Evolutionary conservation across 1,139 yeast genomes (phyloP).

Genomic region (Candida tetrigidarum): DNA sequence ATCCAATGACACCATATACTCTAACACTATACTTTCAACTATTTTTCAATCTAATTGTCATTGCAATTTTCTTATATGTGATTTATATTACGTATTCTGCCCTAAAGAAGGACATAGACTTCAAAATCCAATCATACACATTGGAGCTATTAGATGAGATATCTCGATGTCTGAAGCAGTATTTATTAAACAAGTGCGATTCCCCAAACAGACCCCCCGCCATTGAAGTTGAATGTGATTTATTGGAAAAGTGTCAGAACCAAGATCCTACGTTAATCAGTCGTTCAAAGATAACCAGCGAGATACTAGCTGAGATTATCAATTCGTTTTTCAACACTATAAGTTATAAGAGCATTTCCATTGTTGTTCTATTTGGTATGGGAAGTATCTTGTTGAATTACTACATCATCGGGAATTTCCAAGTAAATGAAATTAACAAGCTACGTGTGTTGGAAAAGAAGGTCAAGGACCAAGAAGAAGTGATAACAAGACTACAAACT

Average conservation of each 20-base stretch:
- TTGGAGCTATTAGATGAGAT: conserved; percentile 68
- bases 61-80: conserved; percentile 57
- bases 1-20: conserved; percentile 53
- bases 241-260: conserved; percentile 86
- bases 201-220: conserved; percentile 65
- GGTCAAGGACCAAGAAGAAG: not conserved
- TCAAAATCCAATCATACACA: conserved; percentile 66
- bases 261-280: conserved; percentile 84
- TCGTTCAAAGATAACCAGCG: conserved; percentile 76
- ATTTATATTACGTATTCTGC: conserved; percentile 60
- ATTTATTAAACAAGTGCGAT: conserved; percentile 69
- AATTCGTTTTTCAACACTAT: conserved; percentile 79
- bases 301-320: conserved; percentile 78
- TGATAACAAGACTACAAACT: not conserved
- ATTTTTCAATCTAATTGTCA: conserved; percentile 61
- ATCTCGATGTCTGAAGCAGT: conserved; percentile 70
- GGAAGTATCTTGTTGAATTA: conserved; percentile 2
- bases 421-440: conserved; percentile 3
- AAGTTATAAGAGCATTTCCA: conserved; percentile 69
- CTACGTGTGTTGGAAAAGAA: conserved; percentile 1
- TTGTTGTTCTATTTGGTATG: conserved; percentile 1
- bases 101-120: conserved; percentile 70
- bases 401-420: conserved; percentile 7
- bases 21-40: conserved; percentile 76
- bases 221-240: conserved; percentile 67